phyloP scores from a whole-genome alignment of 2,329 filamentous ascomycete genomes.

The Colletotrichum noveboracense region DNA sequence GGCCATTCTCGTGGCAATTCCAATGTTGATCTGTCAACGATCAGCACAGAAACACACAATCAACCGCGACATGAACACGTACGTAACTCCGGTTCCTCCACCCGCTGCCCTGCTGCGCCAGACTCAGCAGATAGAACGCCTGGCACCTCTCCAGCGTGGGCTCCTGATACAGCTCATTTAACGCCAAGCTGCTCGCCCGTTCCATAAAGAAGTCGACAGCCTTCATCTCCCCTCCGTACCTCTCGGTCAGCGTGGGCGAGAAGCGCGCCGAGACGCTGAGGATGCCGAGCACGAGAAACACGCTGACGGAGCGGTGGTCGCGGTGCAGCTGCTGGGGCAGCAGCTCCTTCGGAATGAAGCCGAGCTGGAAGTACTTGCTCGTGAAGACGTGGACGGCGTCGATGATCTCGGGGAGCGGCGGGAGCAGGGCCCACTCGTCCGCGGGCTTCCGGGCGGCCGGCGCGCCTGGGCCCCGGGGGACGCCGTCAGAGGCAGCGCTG shows the following conservation, averaged over 20 bases:
- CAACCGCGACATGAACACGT: constrained; percentile 26
- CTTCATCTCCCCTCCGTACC: constrained; percentile 55
- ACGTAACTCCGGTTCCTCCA: constrained; percentile 60
- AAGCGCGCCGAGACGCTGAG: constrained; percentile 62
- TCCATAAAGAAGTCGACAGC: constrained; percentile 61
- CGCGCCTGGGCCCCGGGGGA: constrained; percentile 8
- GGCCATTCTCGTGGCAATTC: constrained; percentile 61
- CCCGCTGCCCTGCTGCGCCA: constrained; percentile 63
- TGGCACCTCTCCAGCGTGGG: constrained; percentile 62
- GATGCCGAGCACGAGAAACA: constrained; percentile 60
- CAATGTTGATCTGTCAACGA: constrained; percentile 55
- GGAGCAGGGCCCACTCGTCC: constrained; percentile 56
- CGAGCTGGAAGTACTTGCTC: constrained; percentile 62
- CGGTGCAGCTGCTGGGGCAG: constrained; percentile 53
- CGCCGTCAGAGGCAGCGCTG: constrained; percentile 33
- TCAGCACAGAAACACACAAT: constrained; percentile 22
- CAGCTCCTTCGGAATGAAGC: constrained; percentile 60
- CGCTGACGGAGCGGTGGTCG: constrained; percentile 53
- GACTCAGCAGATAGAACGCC: constrained; percentile 63
- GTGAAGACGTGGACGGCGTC: constrained; percentile 60
- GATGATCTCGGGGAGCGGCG: constrained; percentile 53
- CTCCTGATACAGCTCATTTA: constrained; percentile 55
- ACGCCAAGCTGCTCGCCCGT: constrained; percentile 51
- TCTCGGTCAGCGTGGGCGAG: constrained; percentile 51
- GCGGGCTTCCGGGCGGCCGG: constrained; percentile 25